Base-by-base conservation (phyloP, 768 basidiomycete genomes). In the Tricholoma furcatifolium region DNA sequence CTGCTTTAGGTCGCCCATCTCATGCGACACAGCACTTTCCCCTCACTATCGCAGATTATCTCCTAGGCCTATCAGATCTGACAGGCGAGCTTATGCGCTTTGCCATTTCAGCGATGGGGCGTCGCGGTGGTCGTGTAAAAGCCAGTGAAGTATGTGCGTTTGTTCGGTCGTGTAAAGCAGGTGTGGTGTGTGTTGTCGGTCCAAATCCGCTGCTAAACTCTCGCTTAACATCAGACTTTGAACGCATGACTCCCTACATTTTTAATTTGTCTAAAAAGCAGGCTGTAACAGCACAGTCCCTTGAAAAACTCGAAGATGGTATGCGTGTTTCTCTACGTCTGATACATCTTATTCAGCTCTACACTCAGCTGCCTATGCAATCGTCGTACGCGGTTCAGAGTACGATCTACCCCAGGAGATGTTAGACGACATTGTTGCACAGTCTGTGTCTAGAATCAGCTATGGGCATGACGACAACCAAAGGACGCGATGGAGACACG, bases 31-130 rank as follows among this genome's bases (percentile, higher is more conserved):
- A 96, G 94, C 88, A 81, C 58, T 88, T 94, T 60, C 81, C 84
- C 3, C 65, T 95, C 30, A 78, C 91, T 8, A 65, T 83, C 31
- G 84, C 88, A 36, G 95, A 98, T 65, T 98, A 97, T 64, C 74
- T 98, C 12, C 81, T 98, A 2, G 97, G 97, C 5, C 71, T 98
- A 24, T 91, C 92, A 6, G 97, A 99, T 69, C 78, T 99, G 18
- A 97, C 93, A 0, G 97, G 97, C 40, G 97, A 99, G 70, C 81
- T 98, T 21, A 98, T 98, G 97, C 82, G 96, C 31, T 88, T 87
- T 57, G 93, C 93, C 10, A 96, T 98, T 54, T 90, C 92, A 42
- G 82, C 88, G 42, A 82, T 93, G 38, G 73, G 83, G 2, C 80
- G 77, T 14, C 80, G 79, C 42, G 87, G 87, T 2, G 87, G 87